A percentile compares a stretch with the other conserved stretches of the same genome.
Evolutionary conservation across 108 stramenopile species (phyloP).

Genomic region (Bacterosira constricta): DNA sequence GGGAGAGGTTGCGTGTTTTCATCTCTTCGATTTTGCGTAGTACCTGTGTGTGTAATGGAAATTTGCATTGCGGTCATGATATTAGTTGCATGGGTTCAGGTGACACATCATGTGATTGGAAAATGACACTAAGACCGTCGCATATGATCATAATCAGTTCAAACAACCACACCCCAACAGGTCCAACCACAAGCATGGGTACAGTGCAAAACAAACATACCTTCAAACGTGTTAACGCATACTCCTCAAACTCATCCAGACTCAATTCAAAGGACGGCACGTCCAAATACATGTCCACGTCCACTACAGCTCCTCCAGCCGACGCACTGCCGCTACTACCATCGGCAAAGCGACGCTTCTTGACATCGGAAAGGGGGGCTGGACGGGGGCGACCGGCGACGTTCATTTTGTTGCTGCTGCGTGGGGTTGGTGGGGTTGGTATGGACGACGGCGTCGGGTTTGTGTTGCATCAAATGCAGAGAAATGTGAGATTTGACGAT

Average conservation of each 20-base stretch:
- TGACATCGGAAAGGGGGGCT: slow-evolving; percentile 2
- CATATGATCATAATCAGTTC: too few relatives aligned
- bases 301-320: neutral
- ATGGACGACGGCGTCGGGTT: neutral
- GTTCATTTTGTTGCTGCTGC: slow-evolving; percentile 21
- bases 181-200: too few relatives aligned
- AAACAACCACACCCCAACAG: too few relatives aligned
- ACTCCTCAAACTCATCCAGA: slow-evolving; percentile 88
- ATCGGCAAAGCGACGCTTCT: neutral
- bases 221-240: slow-evolving; percentile 85
- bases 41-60: slow-evolving; percentile 76
- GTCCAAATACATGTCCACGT: slow-evolving; percentile 52
- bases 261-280: slow-evolving; percentile 67
- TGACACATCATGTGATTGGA: too few relatives aligned
- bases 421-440: neutral
- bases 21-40: slow-evolving; percentile 94
- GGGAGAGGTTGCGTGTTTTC: slow-evolving; percentile 65
- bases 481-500: too few relatives aligned
- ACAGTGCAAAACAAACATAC: slow-evolving; percentile 50
- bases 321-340: slow-evolving; percentile 2
- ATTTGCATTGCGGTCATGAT: too few relatives aligned
- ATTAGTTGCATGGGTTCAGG: too few relatives aligned
- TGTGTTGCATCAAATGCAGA: too few relatives aligned
- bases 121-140: too few relatives aligned
- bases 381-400: slow-evolving; percentile 29